Evolutionary conservation across 805 yeast species (phyloP).

Genomic region (Metschnikowia baotianmanensis): DNA sequence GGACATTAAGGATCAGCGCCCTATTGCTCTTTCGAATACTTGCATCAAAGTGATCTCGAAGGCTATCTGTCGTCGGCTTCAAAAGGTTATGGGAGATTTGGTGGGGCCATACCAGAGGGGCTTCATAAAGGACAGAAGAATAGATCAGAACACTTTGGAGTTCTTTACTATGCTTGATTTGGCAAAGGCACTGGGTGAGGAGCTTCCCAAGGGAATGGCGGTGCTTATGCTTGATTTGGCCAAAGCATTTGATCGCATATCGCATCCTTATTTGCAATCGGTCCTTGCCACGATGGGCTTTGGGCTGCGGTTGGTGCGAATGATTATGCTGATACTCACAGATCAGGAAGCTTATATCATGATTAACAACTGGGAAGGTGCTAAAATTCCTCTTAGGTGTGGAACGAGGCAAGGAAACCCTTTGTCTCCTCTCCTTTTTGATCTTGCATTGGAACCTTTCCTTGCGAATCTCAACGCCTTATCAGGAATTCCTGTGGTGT

Average conservation of each 20-base stretch:
- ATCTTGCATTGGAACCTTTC: conserved; percentile 7
- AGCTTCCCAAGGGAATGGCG: too few species aligned
- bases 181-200: neutral
- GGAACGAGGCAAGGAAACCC: conserved; percentile 11
- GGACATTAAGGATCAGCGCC: neutral
- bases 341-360: neutral
- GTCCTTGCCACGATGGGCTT: too few species aligned
- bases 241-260: too few species aligned
- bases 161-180: neutral
- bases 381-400: neutral
- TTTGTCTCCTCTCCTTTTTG: conserved; percentile 7
- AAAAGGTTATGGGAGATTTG: neutral
- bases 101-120: conserved; percentile 1
- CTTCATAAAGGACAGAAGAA: neutral
- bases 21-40: neutral
- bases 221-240: too few species aligned
- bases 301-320: neutral
- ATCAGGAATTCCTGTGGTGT: neutral
- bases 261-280: too few species aligned
- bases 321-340: neutral
- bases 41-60: neutral
- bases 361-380: too few species aligned
- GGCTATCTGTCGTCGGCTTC: neutral
- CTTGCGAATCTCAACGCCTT: neutral
- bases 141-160: conserved; percentile 1